Evolutionary conservation across 257 asterid genomes (phyloP), one percentile per base, ranked within the genome.

Genomic region (Ilex aquifolium): DNA sequence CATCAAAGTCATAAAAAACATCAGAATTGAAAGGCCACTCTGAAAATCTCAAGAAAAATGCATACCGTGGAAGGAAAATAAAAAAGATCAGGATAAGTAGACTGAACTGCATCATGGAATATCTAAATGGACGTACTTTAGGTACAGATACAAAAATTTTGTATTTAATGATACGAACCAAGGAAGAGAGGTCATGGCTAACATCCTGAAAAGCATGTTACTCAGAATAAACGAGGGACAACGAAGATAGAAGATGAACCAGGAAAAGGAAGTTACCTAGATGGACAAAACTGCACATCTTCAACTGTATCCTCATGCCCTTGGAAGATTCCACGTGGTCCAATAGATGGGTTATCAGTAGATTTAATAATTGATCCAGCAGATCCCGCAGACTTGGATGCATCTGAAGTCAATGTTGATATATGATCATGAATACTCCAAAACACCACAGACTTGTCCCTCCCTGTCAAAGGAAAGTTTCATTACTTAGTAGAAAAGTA

Each of bases 361-460:
- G 95, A 44, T 73, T 87, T 93, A 56, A 83, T 77, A 42, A 90
- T 65, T 67, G 99, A 81, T 58, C 87, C 74, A 69, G 81, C 68
- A 60, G 88, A 74, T 59, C 75, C 95, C 5, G 79, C 62, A 52
- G 90, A 44, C 69, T 82, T 87, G 32, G 80, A 69, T 71, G 74
- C 81, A 68, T 76, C 94, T 11, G 81, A 68, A 39, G 97, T 88
- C 68, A 91, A 82, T 42, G 94, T 77, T 57, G 97, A 90, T 62
- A 87, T 85, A 67, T 93, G 97, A 67, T 93, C 99, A 77, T 87
- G 90, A 73, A 93, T 90, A 68, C 95, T 90, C 99, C 99, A 93
- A 65, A 93, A 72, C 30, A 93, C 99, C 70, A 93, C 97, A 64
- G 87, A 76, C 69, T 87, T 93, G 79, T 93, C 99, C 81, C 85